Conservation (phyloP, 352 stramenopile species). For the Blastocystis hominis region DNA sequence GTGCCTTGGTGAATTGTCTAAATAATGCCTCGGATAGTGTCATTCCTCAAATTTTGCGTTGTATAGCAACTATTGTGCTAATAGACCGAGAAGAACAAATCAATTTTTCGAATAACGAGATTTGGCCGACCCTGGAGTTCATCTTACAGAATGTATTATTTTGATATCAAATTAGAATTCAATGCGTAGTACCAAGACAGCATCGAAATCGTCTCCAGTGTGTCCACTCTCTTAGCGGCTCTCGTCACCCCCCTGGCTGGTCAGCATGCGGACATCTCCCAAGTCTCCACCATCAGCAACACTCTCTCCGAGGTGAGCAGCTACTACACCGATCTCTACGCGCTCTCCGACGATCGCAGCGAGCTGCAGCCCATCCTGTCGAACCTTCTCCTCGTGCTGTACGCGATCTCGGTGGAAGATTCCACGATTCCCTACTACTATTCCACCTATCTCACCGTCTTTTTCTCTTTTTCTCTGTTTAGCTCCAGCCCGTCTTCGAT, state of each 20-base stretch:
- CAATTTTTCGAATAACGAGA: constrained; percentile 1
- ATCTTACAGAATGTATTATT: background rate
- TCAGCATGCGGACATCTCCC: background rate
- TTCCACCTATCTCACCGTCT: background rate
- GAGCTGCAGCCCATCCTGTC: background rate
- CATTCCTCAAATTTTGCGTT: background rate
- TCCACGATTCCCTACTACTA: background rate
- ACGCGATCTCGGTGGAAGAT: background rate
- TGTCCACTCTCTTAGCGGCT: background rate
- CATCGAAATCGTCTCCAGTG: background rate
- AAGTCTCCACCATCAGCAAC: background rate
- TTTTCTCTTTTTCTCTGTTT: background rate
- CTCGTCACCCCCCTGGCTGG: background rate
- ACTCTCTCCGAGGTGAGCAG: background rate
- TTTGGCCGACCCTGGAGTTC: constrained; percentile 1
- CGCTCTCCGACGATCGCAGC: background rate
- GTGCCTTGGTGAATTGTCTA: background rate
- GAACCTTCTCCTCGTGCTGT: background rate
- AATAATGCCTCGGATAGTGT: background rate
- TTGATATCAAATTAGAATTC: background rate
- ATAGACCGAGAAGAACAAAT: background rate
- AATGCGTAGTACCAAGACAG: background rate
- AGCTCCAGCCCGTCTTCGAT: background rate
- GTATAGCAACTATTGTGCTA: background rate
- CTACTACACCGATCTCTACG: background rate